Conservation (phyloP, 371 early-diverging fungal genomes). For the Mitosporidium daphniae region DNA sequence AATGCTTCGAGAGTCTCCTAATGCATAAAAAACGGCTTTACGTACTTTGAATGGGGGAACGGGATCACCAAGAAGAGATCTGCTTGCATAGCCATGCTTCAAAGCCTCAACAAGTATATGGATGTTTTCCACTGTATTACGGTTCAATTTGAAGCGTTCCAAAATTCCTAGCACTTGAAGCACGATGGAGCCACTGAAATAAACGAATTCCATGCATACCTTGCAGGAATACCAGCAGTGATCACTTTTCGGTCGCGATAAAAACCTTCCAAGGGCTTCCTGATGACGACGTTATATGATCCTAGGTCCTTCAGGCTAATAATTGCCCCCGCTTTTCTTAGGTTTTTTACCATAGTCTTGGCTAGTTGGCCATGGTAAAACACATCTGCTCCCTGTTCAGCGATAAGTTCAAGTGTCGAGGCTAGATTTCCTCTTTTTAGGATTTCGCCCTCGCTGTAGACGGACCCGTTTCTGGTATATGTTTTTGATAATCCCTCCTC, state of each 20-base stretch:
- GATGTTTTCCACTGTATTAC: slow-evolving; percentile 1
- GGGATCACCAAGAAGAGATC: slow-evolving; percentile 44
- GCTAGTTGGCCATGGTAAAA: slow-evolving; percentile 69
- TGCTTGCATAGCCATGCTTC: slow-evolving; percentile 49
- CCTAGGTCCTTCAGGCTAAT: slow-evolving; percentile 35
- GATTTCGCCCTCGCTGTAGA: slow-evolving; percentile 21
- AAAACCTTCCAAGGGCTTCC: slow-evolving; percentile 17
- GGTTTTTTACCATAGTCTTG: slow-evolving; percentile 19
- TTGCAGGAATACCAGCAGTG: slow-evolving; percentile 14
- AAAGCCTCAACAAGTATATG: slow-evolving; percentile 37
- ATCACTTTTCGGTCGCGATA: slow-evolving; percentile 28
- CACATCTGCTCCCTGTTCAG: slow-evolving; percentile 28
- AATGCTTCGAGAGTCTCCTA: slow-evolving; percentile 1
- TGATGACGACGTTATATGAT: slow-evolving; percentile 16
- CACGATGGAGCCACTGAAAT: slow-evolving; percentile 27
- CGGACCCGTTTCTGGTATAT: slow-evolving; percentile 24
- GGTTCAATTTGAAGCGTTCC: slow-evolving; percentile 28
- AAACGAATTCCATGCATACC: no score
- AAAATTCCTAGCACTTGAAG: slow-evolving; percentile 46
- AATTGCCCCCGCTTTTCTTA: slow-evolving; percentile 30
- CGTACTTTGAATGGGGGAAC: no score
- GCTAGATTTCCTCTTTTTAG: slow-evolving; percentile 30
- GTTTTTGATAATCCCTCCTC: slow-evolving; percentile 11
- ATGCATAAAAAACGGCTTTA: no score
- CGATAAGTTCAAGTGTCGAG: slow-evolving; percentile 31